Base-by-base conservation (phyloP, 768 basidiomycete species). In the Hericium erinaceus region DNA sequence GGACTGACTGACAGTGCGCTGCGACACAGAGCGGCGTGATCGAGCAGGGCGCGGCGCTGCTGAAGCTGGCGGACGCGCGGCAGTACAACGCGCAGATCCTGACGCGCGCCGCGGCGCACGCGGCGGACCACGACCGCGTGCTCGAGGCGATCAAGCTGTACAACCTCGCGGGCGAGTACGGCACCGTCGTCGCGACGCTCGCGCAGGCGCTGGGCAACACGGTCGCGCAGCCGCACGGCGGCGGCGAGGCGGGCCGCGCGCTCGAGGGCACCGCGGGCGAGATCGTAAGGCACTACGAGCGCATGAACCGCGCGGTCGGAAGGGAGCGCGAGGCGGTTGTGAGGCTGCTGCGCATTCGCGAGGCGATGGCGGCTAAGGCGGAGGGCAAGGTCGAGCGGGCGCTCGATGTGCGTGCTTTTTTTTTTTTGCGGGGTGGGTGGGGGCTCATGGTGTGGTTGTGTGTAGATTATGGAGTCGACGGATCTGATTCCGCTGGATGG, bases 141-240 rank as follows among this genome's bases (percentile, higher is more conserved):
- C 79, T 86, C 2, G 93, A 98, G 68, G 93, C 94, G 2, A 93
- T 98, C 74, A 92, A 94, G 68, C 75, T 99, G 48, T 98, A 93
- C 74, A 95, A 98, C 72, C 83, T 98, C 39, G 95, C 95, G 1
- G 90, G 91, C 38, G 89, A 95, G 61, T 93, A 94, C 68, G 73
- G 80, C 13, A 92, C 90, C 24, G 95, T 98, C 56, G 82, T 98
- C 44, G 78, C 83, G 7, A 91, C 90, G 55, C 85, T 98, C 39
- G 92, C 92, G 13, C 83, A 84, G 56, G 91, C 92, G 2, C 78
- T 99, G 2, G 92, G 94, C 15, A 88, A 85, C 66, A 87, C 89
- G 0, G 77, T 98, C 51, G 76, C 84, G 2, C 79, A 88, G 62
- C 82, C 85, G 0, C 67, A 68, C 50, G 67, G 70, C 52, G 72